A percentile compares a stretch with the other conserved stretches of the same genome.
These are phyloP conservation scores for Trichoderma oligosporum DNA, from an alignment of 2,329 filamentous ascomycete species.

Conservation along the genomic window DNA sequence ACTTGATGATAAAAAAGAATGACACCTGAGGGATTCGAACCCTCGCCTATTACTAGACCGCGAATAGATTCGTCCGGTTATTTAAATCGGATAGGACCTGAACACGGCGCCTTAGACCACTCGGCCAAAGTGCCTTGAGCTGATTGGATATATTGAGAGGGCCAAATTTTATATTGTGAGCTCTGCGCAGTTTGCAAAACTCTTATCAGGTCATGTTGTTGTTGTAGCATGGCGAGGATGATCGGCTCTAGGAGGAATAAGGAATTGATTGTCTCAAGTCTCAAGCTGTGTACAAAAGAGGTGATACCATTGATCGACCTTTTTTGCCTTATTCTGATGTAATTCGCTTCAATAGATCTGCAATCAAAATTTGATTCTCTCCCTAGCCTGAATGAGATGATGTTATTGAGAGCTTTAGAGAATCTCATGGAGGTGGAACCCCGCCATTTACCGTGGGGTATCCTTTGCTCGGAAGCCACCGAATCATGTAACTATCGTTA, in stretches of 20 bases:
- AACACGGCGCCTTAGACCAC: conserved; percentile 27
- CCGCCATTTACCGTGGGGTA: conserved; percentile 13
- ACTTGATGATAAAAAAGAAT: conserved; percentile 21
- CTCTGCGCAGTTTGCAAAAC: too few relatives aligned
- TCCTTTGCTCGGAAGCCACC: neutral
- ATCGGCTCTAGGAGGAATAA: neutral
- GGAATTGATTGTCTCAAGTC: too few relatives aligned
- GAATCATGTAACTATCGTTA: conserved; percentile 5
- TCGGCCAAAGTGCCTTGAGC: conserved; percentile 28
- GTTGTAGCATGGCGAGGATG: too few relatives aligned
- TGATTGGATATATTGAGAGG: neutral
- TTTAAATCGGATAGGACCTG: conserved; percentile 13
- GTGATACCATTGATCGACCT: too few relatives aligned
- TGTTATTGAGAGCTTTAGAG: neutral
- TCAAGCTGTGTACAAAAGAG: too few relatives aligned
- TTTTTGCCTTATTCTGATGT: neutral
- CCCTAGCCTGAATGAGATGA: neutral
- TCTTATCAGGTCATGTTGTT: too few relatives aligned
- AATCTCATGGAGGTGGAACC: conserved; percentile 22
- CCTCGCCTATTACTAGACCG: conserved; percentile 32
- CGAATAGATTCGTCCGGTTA: conserved; percentile 16
- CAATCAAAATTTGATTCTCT: too few relatives aligned
- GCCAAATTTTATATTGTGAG: neutral
- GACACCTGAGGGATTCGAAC: conserved; percentile 34
- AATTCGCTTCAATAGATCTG: too few relatives aligned